Evolutionary conservation across 2,329 filamentous ascomycete genomes (phyloP).

Genomic region (Stachybotrys elegans): DNA sequence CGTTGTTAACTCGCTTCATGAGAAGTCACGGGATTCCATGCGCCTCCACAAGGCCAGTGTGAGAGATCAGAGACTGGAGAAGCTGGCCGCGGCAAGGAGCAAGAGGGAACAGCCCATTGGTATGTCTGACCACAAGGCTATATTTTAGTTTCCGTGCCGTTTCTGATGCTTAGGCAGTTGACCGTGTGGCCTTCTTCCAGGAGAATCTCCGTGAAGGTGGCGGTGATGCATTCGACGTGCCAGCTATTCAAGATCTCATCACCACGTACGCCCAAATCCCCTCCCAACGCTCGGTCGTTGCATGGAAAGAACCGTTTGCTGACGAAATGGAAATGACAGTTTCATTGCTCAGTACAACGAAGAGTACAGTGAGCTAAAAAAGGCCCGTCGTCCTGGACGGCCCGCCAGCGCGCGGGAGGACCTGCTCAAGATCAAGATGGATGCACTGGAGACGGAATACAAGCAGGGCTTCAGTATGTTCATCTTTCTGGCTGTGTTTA

Average conservation of each 20-base stretch:
- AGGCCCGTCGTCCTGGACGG: slow-evolving; percentile 69
- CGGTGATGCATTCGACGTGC: slow-evolving; percentile 42
- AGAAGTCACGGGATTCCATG: slow-evolving; percentile 82
- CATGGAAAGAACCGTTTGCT: slow-evolving; percentile 13
- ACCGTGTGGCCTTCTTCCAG: slow-evolving; percentile 60
- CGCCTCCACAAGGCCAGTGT: slow-evolving; percentile 73
- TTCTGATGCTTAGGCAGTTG: slow-evolving; percentile 17
- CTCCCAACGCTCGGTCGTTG: slow-evolving; percentile 6
- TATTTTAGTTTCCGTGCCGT: no score
- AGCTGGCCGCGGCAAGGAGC: slow-evolving; percentile 61
- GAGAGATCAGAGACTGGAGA: slow-evolving; percentile 77
- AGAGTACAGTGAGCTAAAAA: slow-evolving; percentile 61
- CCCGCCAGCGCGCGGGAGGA: slow-evolving; percentile 75
- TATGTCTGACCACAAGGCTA: slow-evolving; percentile 32
- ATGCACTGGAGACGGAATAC: slow-evolving; percentile 71
- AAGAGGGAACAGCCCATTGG: slow-evolving; percentile 72
- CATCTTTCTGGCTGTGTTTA: not conserved
- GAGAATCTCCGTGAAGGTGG: slow-evolving; percentile 50
- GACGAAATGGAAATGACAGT: no score
- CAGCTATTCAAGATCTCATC: slow-evolving; percentile 57
- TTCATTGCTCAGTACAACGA: slow-evolving; percentile 67
- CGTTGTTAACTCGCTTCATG: slow-evolving; percentile 70
- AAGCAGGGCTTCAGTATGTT: slow-evolving; percentile 72
- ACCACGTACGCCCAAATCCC: slow-evolving; percentile 41
- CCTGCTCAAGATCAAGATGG: slow-evolving; percentile 65